phyloP scores from a whole-genome alignment of 192 early-diverging fungal genomes.

The Coemansia sp. region DNA sequence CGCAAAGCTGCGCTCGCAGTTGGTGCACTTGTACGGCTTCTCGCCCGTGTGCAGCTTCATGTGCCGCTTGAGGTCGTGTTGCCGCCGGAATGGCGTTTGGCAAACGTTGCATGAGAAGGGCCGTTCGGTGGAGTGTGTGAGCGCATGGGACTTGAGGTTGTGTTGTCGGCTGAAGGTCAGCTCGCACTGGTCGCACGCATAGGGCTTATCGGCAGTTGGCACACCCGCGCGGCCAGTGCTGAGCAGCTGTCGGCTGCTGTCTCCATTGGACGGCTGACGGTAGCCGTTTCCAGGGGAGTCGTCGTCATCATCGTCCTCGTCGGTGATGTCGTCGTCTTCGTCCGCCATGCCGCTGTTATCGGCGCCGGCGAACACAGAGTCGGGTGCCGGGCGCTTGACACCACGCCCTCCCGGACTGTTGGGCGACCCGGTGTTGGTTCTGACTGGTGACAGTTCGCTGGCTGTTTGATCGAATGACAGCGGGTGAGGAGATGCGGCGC shows the following conservation, averaged over 20 bases:
- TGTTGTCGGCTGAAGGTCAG: conserved; percentile 74
- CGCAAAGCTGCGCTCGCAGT: conserved; percentile 80
- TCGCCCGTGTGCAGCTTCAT: conserved; percentile 79
- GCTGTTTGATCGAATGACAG: conserved; percentile 33
- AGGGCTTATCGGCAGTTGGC: conserved; percentile 52
- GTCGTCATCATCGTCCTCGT: conserved; percentile 25
- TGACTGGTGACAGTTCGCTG: conserved; percentile 22
- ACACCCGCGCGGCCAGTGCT: conserved; percentile 16
- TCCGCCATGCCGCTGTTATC: conserved; percentile 4
- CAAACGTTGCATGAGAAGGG: conserved; percentile 72
- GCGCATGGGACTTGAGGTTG: conserved; percentile 73
- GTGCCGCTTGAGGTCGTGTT: conserved; percentile 90
- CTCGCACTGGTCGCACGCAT: conserved; percentile 60
- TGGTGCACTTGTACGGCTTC: conserved; percentile 69
- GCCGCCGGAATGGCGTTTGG: conserved; percentile 76
- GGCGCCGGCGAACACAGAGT: conserved; percentile 2
- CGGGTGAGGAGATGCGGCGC: conserved; percentile 31
- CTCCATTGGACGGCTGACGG: background rate
- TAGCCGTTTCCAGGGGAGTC: background rate
- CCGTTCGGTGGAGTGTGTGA: conserved; percentile 74
- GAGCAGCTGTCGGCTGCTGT: background rate
- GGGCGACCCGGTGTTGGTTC: conserved; percentile 8
- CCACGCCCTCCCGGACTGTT: conserved; percentile 15
- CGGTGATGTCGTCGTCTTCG: conserved; percentile 4
- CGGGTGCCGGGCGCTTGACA: conserved; percentile 22